Base-by-base conservation (phyloP, 2,329 filamentous ascomycete species). In the Penicillium sp. region DNA sequence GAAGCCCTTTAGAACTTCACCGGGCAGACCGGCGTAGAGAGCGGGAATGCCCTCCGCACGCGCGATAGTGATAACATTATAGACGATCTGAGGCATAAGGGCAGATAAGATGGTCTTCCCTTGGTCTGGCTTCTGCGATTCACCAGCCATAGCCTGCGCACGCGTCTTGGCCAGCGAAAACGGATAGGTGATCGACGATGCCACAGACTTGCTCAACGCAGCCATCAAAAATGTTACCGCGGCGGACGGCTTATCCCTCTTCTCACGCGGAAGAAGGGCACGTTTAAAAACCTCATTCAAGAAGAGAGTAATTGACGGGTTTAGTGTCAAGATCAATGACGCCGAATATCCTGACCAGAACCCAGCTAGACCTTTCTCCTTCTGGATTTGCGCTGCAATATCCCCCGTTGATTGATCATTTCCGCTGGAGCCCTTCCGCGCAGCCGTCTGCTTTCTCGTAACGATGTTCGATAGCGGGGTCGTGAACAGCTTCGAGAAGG, bases 321-420 rank as follows among this genome's bases (percentile, higher is more conserved):
- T 96, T 26, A 96, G 79, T 1, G 92, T 92, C 49, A 96, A 76
- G 37, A 96, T 81, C 55, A 96, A 73, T 22, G 84, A 87, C 2
- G 91, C 90, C 20, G 89, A 90, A 71, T 96, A 96, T 0, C 92
- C 92, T 0, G 90, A 88, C 92, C 92, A 96, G 65, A 96, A 88
- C 2, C 90, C 91, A 43, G 78, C 69, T 9, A 92, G 56, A 0
- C 92, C 91, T 63, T 88, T 89, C 69, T 93, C 88, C 1, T 77
- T 67, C 40, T 78, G 75, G 56, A 95, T 92, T 41, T 83, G 79
- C 1, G 77, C 72, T 18, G 87, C 80, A 27, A 90, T 89, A 49
- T 87, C 80, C 26, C 72, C 65, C 4, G 84, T 79, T 56, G 70
- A 80, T 5, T 54, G 35, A 2, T 55, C 52, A 9, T 57, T 41